Evolutionary conservation across 768 basidiomycete species (phyloP), one percentile per base, ranked within the genome.

Genomic region (Tylopilus rubrobrunneus): DNA sequence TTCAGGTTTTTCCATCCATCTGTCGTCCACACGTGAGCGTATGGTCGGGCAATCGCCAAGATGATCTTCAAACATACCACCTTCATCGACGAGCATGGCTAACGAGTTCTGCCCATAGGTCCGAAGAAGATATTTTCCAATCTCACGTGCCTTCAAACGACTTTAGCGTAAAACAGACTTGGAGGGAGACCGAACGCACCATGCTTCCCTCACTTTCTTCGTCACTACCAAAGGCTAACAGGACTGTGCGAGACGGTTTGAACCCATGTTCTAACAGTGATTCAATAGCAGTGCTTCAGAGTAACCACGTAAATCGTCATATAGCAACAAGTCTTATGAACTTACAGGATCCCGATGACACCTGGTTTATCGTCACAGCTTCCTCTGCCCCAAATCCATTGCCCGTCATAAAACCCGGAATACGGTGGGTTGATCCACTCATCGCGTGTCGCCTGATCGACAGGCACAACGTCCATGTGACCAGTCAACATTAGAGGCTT

Each of bases 31-130:
- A 11, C 44, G 31, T 19, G 21, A 10, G 11, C 11, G 52, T 56
- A 31, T 31, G 58, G 31, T 40, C 7, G n/a, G 7, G n/a, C 9
- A 19, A 25, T 45, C 34, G 28, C 27, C 8, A 3, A 21, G 41
- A 44, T 19, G 12, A 31, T 12, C 8, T 8, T 11, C 14, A 48
- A 48, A 57, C 54, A 53, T 60, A 71, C 80, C 78, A 7, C 82
- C 81, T 70, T 85, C 84, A 52, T 85, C 84, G 11, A 85, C 73
- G n/a, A 84, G 31, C 61, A 85, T 68, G 1, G 79, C 68, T 48
- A 85, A 71, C 7, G 76, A 71, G 59, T 82, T 60, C 17, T 66
- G 52, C 17, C 82, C 83, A 58, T 78, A 80, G 0, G 67, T 70
- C 10, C 71, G 53, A 4, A 73, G 60, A n/a, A 85, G 67, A 39